Evolutionary conservation across 2,329 filamentous ascomycete genomes (phyloP), one percentile per base, ranked within the genome.

Genomic region (Diaporthe ampelina): DNA sequence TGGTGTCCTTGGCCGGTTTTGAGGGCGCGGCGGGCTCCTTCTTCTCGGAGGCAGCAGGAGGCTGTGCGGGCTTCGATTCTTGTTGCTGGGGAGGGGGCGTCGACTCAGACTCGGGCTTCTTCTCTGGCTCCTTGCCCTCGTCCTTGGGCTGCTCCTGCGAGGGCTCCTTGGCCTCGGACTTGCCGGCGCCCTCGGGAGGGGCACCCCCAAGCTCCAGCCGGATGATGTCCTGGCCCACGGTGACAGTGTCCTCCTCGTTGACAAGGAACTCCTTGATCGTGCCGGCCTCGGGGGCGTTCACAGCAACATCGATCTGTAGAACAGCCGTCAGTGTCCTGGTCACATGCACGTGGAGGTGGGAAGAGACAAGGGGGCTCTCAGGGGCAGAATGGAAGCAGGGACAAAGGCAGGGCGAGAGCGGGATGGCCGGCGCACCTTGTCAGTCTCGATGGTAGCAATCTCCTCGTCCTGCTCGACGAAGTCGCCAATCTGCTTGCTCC

Each of bases 381-480:
- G 50, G 29, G 70, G 70, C 9, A 45, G 13, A 17, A 26, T 26
- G 24, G 24, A 61, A 71, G 21, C 32, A 19, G 11, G 32, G 13
- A 37, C 32, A 37, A 24, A 6, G 35, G 50, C 21, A 29, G n/a
- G 17, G 43, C 48, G 43, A 73, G 37, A 40, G 21, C 19, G 45
- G 48, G 43, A 8, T 50, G 67, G 48, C 11, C 45, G 63, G 73
- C 83, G 76, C 86, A 95, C 94, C 92, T 99, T 99, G 90, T 99
- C 97, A 19, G 97, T 99, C 86, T 99, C 97, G 81, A 99, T 99
- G 67, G 96, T 98, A 43, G 97, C 97, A 83, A 99, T 96, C 84
- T 99, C 97, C 86, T 98, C 97, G 82, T 99, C 97, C 80, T 93
- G 93, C 87, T 97, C 95, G 70, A 99, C 95, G 80, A 92, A 95